Percentiles rank a stretch among this genome's conserved stretches.
phyloP scores from a whole-genome alignment of 352 stramenopile species.

The Globisporangium solare region DNA sequence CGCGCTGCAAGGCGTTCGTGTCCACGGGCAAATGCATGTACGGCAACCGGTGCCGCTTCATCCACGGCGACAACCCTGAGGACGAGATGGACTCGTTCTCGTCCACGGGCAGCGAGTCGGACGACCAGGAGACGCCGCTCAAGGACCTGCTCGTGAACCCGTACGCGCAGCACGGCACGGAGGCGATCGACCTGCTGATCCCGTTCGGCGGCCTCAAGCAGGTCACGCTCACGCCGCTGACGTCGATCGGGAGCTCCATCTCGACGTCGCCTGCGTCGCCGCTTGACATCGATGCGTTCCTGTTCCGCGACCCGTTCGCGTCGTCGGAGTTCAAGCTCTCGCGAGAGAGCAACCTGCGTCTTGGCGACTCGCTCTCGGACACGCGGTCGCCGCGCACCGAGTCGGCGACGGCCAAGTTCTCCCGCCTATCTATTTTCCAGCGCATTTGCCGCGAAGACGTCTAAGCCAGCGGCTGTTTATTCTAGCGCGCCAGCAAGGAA shows the following conservation, averaged over 20 bases:
- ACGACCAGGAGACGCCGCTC: conserved; percentile 43
- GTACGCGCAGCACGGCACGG: conserved; percentile 49
- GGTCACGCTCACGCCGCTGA: conserved; percentile 53
- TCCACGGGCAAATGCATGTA: conserved; percentile 86
- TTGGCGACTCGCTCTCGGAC: conserved; percentile 25
- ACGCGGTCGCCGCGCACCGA: conserved; percentile 28
- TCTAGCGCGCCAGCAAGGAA: neutral
- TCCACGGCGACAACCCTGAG: conserved; percentile 57
- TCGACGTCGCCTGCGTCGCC: conserved; percentile 18
- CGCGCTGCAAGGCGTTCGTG: conserved; percentile 85
- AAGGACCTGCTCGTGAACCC: conserved; percentile 68
- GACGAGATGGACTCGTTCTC: conserved; percentile 41
- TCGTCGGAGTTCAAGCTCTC: conserved; percentile 29
- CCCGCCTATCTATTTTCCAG: conserved; percentile 77
- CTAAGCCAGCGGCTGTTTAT: conserved; percentile 11
- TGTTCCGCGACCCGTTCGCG: conserved; percentile 51
- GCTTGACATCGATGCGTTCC: conserved; percentile 16
- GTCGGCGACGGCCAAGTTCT: conserved; percentile 47
- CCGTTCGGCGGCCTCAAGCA: conserved; percentile 65
- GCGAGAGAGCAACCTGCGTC: conserved; percentile 22
- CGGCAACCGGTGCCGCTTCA: conserved; percentile 84
- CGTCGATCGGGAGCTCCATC: conserved; percentile 32
- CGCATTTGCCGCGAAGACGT: conserved; percentile 74
- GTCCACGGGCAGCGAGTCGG: conserved; percentile 61
- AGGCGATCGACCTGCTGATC: conserved; percentile 56